These are phyloP conservation scores for Yarrowia divulgata DNA, from an alignment of 805 yeast genomes.

Conservation along the genomic window DNA sequence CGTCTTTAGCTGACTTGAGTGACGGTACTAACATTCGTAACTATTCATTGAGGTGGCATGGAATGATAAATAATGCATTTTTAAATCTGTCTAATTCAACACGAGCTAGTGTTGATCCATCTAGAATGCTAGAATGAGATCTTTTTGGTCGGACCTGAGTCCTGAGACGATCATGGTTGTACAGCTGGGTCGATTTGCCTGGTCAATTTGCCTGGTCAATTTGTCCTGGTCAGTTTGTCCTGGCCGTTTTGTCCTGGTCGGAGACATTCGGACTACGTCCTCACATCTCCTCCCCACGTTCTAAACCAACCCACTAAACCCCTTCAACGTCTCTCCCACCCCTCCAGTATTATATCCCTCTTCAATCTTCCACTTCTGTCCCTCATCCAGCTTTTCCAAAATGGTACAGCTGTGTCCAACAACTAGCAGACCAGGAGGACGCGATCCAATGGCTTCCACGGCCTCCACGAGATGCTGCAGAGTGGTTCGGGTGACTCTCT, in stretches of 20 bases:
- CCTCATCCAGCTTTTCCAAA: constrained; percentile 48
- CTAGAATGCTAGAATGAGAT: no score
- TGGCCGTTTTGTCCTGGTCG: not conserved
- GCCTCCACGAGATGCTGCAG: constrained; percentile 73
- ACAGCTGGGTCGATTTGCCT: no score
- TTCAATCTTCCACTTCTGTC: constrained; percentile 56
- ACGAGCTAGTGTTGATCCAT: not conserved
- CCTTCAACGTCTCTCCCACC: not conserved
- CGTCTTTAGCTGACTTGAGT: no score
- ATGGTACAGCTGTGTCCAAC: constrained; percentile 81
- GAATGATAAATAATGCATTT: constrained; percentile 9
- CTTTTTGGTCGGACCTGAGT: no score
- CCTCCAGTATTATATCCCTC: constrained; percentile 51
- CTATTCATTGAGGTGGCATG: no score
- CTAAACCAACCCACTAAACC: not conserved
- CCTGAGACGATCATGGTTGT: no score
- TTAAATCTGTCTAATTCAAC: not conserved
- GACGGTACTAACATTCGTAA: no score
- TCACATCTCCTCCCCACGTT: not conserved
- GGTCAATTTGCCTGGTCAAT: not conserved
- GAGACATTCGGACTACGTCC: no score
- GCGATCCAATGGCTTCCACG: constrained; percentile 75
- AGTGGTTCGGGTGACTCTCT: constrained; percentile 79
- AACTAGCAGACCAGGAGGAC: constrained; percentile 92
- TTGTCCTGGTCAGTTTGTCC: no score